phyloP scores from a whole-genome alignment of 1,284 basidiomycete genomes.

The Puccinia polysora region DNA sequence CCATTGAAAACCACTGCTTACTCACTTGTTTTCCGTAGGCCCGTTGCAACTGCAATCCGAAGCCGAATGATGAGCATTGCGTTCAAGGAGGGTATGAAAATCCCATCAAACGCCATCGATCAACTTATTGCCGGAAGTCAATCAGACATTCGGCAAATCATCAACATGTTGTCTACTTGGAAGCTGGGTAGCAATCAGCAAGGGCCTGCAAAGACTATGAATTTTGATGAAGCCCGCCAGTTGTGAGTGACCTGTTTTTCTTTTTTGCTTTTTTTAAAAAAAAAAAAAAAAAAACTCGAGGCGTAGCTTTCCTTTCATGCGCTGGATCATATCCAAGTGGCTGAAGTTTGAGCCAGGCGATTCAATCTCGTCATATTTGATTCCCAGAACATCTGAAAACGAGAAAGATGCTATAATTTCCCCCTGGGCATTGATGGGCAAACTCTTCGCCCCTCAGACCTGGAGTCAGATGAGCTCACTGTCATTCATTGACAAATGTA shows the following conservation, averaged over 20 bases:
- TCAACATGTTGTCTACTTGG: constrained; percentile 98
- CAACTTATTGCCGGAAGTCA: constrained; percentile 82
- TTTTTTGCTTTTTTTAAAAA: not conserved
- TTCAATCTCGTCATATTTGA: constrained; percentile 6
- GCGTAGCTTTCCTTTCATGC: not conserved
- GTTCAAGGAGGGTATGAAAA: constrained; percentile 86
- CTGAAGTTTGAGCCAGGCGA: not conserved
- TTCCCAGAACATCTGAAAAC: constrained; percentile 70
- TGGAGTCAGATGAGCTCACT: constrained; percentile 77
- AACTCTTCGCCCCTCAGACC: constrained; percentile 80
- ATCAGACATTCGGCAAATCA: constrained; percentile 89
- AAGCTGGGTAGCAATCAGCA: constrained; percentile 63
- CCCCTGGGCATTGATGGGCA: constrained; percentile 79
- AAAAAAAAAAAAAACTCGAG: not conserved
- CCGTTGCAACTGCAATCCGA: constrained; percentile 67
- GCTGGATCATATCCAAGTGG: not conserved
- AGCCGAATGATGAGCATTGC: constrained; percentile 82
- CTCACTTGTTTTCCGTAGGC: constrained; percentile 73
- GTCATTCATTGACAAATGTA: constrained; percentile 84
- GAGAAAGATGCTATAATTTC: constrained; percentile 87
- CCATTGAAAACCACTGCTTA: constrained; percentile 72
- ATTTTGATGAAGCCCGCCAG: constrained; percentile 82
- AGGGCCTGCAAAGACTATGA: constrained; percentile 59
- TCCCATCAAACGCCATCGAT: constrained; percentile 83
- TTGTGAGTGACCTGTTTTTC: constrained; percentile 58